Conservation (phyloP, 257 asterid species). For the Solanum infundibuliforme region DNA sequence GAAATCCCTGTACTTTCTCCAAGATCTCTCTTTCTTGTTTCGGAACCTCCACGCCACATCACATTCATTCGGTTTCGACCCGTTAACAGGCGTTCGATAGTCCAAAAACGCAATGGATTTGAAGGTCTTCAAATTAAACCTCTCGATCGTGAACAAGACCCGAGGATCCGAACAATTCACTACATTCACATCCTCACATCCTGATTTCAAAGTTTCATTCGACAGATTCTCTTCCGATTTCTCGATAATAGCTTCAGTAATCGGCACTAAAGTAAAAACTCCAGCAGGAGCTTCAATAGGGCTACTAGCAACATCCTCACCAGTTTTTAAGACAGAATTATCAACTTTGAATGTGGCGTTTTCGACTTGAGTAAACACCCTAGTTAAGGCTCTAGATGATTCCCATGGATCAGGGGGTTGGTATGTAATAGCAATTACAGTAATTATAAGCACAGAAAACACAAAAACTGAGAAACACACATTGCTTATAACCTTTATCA, state of each 20-base stretch:
- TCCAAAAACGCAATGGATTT: constrained; percentile 60
- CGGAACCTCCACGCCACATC: constrained; percentile 95
- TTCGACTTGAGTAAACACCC: constrained; percentile 60
- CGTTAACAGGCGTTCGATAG: constrained; percentile 72
- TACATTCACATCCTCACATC: constrained; percentile 48
- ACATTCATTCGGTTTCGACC: constrained; percentile 70
- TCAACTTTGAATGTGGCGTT: constrained; percentile 84
- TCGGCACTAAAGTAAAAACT: constrained; percentile 13
- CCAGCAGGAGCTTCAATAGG: constrained; percentile 34
- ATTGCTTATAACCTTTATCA: constrained; percentile 71
- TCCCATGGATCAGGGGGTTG: constrained; percentile 99
- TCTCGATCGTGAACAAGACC: constrained; percentile 50
- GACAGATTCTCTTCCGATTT: constrained; percentile 38
- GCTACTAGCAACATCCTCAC: constrained; percentile 69
- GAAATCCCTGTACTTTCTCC: constrained; percentile 94
- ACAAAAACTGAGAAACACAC: constrained; percentile 93
- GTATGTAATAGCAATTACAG: constrained; percentile 87
- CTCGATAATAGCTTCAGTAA: constrained; percentile 57
- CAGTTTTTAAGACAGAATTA: constrained; percentile 72
- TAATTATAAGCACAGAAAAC: constrained; percentile 73
- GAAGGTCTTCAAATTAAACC: constrained; percentile 67
- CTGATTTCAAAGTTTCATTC: constrained; percentile 34
- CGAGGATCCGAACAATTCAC: constrained; percentile 83
- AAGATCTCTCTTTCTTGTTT: constrained; percentile 77
- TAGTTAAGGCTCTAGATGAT: constrained; percentile 87